A percentile compares a stretch with the other conserved stretches of the same genome.
Conservation (phyloP, 306 rosid species). For the Trichosanthes cucumerina region DNA sequence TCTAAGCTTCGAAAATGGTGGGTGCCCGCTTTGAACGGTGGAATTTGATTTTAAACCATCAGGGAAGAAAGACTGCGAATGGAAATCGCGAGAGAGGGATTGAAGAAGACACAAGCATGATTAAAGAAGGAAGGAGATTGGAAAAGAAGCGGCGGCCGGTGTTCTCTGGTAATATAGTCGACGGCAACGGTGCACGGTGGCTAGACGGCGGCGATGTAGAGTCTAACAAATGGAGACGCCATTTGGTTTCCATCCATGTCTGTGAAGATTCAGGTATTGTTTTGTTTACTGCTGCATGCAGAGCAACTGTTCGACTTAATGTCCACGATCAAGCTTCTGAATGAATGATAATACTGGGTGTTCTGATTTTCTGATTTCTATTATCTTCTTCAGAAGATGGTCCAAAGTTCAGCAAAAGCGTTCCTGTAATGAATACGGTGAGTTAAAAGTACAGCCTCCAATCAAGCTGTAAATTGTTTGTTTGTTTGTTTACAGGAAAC, state of each 20-base stretch:
- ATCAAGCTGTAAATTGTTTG: neutral
- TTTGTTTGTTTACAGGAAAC: neutral
- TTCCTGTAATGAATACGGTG: neutral
- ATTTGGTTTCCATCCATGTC: neutral
- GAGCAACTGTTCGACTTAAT: neutral
- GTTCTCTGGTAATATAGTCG: conserved; percentile 3
- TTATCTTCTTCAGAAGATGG: neutral
- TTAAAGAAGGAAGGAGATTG: neutral
- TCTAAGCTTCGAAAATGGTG: neutral
- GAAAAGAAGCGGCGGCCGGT: neutral
- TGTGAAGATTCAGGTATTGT: neutral
- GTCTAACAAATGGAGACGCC: neutral
- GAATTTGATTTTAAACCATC: neutral
- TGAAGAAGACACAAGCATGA: neutral
- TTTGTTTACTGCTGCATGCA: neutral
- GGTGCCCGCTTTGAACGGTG: neutral
- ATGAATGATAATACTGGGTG: neutral
- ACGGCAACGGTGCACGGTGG: neutral
- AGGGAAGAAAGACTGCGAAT: neutral
- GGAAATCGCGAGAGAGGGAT: neutral
- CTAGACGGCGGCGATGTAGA: neutral
- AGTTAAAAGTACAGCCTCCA: neutral
- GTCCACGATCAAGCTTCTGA: neutral
- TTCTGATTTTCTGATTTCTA: neutral
- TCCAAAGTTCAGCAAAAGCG: neutral